A percentile compares a stretch with the other conserved stretches of the same genome.
phyloP scores from a whole-genome alignment of 257 asterid species.

The Solanum virginianum region DNA sequence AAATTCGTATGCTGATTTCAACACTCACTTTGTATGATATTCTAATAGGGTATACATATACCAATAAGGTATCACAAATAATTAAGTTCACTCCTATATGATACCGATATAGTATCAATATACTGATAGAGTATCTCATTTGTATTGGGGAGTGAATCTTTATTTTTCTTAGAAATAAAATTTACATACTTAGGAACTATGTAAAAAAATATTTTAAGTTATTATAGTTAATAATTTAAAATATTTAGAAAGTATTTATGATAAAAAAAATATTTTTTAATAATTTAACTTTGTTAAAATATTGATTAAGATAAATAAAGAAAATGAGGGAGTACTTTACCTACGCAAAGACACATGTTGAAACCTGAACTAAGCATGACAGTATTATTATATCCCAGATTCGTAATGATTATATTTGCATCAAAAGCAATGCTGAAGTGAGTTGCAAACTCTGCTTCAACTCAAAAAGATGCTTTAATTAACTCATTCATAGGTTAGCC shows the following conservation, averaged over 20 bases:
- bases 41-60: too few species aligned
- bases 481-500: conserved; percentile 1
- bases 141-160: not conserved
- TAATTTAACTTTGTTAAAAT: not conserved
- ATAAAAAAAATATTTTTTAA: too few species aligned
- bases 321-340: not conserved
- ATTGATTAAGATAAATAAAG: not conserved
- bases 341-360: not conserved
- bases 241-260: not conserved
- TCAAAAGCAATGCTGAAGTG: not conserved
- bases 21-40: too few species aligned
- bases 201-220: not conserved
- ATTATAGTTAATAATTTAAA: not conserved
- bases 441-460: not conserved
- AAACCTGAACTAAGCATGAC: not conserved
- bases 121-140: not conserved
- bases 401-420: not conserved
- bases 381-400: not conserved
- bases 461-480: not conserved
- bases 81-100: too few species aligned
- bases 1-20: too few species aligned
- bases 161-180: too few species aligned
- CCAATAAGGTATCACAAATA: too few species aligned
- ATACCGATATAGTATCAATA: too few species aligned
- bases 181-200: not conserved